phyloP scores from a whole-genome alignment of 805 yeast species.

The Monosporozyma yasuniensis region DNA sequence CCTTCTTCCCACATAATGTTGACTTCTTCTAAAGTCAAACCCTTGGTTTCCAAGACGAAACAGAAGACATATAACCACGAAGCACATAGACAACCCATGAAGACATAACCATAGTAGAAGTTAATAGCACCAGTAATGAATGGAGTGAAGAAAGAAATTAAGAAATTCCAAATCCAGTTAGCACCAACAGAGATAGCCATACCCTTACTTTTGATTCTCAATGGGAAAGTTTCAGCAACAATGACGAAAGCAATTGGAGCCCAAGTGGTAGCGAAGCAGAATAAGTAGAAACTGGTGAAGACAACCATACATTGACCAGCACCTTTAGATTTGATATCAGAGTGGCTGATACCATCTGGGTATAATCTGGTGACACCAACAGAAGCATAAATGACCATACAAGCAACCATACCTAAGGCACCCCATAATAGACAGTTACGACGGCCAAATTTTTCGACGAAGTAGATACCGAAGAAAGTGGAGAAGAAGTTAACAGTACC shows the following conservation, averaged over 20 bases:
- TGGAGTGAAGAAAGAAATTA: constrained; percentile 45
- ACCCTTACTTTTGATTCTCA: constrained; percentile 56
- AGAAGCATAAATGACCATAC: constrained; percentile 43
- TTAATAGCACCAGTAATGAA: constrained; percentile 51
- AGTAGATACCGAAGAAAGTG: constrained; percentile 42
- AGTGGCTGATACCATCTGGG: constrained; percentile 29
- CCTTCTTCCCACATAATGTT: constrained; percentile 46
- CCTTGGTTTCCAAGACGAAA: constrained; percentile 65
- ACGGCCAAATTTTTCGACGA: constrained; percentile 49
- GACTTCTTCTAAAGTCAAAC: constrained; percentile 65
- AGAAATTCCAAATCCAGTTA: constrained; percentile 62
- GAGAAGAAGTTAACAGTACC: constrained; percentile 55
- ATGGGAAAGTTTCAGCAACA: constrained; percentile 62
- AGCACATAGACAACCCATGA: constrained; percentile 44
- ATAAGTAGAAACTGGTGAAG: constrained; percentile 60
- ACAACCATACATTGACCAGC: constrained; percentile 65
- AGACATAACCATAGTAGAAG: constrained; percentile 56
- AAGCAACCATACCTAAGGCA: constrained; percentile 39
- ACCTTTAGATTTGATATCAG: constrained; percentile 35
- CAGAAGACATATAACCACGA: constrained; percentile 54
- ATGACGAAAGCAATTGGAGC: constrained; percentile 33
- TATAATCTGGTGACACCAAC: constrained; percentile 22
- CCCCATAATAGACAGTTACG: constrained; percentile 41
- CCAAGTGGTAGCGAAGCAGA: constrained; percentile 58
- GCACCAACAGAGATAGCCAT: constrained; percentile 52